Evolutionary conservation across 2,329 filamentous ascomycete genomes (phyloP).

Genomic region (Westerdykella ornata): DNA sequence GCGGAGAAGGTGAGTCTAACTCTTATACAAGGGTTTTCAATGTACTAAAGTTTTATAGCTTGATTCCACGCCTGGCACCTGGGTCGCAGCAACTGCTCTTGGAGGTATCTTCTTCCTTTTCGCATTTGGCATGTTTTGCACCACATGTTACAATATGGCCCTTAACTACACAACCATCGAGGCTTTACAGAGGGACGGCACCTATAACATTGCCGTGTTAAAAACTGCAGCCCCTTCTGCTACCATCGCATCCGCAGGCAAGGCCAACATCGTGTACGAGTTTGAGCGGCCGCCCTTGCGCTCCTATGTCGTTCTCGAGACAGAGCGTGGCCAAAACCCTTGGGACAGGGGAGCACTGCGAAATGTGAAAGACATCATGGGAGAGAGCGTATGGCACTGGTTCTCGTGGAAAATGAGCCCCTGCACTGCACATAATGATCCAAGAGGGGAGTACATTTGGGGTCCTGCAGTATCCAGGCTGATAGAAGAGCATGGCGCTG

Average conservation of each 20-base stretch:
- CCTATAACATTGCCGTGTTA: slow-evolving; percentile 67
- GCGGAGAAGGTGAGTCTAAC: slow-evolving; percentile 38
- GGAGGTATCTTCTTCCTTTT: slow-evolving; percentile 74
- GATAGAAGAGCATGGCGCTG: slow-evolving; percentile 1
- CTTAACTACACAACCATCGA: slow-evolving; percentile 83
- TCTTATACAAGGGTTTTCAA: not conserved
- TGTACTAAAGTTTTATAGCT: slow-evolving; percentile 6
- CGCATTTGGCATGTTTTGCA: slow-evolving; percentile 66
- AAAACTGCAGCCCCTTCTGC: not conserved
- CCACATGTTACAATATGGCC: slow-evolving; percentile 62
- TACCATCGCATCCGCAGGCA: not conserved
- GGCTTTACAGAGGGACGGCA: slow-evolving; percentile 54
- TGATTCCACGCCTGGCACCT: slow-evolving; percentile 32
- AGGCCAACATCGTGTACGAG: slow-evolving; percentile 12
- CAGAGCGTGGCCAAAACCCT: slow-evolving; percentile 69
- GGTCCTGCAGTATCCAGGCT: slow-evolving; percentile 52
- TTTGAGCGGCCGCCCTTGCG: slow-evolving; percentile 36
- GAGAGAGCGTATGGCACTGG: slow-evolving; percentile 65
- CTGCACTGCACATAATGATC: slow-evolving; percentile 60
- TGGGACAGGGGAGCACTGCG: slow-evolving; percentile 66
- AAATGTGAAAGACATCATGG: slow-evolving; percentile 80
- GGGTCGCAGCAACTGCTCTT: slow-evolving; percentile 61
- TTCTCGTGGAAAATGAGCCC: slow-evolving; percentile 70
- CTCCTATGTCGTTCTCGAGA: slow-evolving; percentile 73
- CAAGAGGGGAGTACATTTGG: slow-evolving; percentile 61